Evolutionary conservation across 2,329 filamentous ascomycete genomes (phyloP), one percentile per base, ranked within the genome.

Genomic region (Pleoardoris graminearum): DNA sequence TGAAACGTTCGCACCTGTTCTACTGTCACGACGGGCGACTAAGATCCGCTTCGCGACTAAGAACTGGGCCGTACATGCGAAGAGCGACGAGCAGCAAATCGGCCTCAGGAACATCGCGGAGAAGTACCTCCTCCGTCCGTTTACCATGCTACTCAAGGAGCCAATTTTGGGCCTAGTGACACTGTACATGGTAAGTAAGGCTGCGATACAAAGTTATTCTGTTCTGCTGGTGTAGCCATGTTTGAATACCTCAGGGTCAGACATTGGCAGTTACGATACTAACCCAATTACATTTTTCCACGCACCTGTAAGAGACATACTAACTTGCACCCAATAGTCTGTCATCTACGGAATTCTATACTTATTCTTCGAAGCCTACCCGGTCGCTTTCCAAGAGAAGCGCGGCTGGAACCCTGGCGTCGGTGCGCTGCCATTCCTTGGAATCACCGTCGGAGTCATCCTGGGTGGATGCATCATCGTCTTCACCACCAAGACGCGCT

Each of bases 1-100:
- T 0, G 82, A 85, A 63, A 80, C 81, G 0, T 82, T 77, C 29
- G 74, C 69, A 0, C 75, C 77, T 0, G 74, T 77, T 3, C 67
- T 85, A 16, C 73, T 85, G 4, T 71, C 79, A 51, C 63, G 66
- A 2, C 77, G 79, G 42, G 83, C 82, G 4, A 70, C 68, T 12
- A 70, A 72, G 6, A 68, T 85, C 11, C 77, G 82, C 7, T 67
- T 68, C 43, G 73, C 75, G 57, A 83, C 77, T 2, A 62, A 72
- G 32, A 79, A 81, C 57, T 77, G 74, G 75, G 76, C 76, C 0
- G 51, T 79, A 0, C 75, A 79, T 58, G 71, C 78, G 2, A 73
- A 75, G 49, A 60, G 72, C 4, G 78, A 81, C 41, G 76, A 80
- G 56, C 63, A 70, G 19, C 69, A 66, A 7, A 64, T 78, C 4